Base-by-base conservation (phyloP, 345 rosid species). In the Pistacia integerrima region DNA sequence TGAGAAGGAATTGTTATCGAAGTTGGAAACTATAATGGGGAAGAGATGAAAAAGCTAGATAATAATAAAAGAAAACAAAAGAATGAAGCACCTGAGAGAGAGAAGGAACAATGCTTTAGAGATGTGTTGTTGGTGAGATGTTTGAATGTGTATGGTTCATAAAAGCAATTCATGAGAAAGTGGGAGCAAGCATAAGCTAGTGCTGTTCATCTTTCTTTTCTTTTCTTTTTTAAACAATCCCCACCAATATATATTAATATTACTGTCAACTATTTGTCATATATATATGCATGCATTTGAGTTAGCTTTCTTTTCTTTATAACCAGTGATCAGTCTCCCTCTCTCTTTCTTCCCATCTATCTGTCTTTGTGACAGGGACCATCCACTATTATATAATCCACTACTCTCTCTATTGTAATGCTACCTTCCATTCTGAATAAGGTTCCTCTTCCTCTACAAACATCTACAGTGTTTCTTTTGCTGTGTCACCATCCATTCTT, bases 71-170 rank as follows among this genome's bases (percentile, higher is more conserved):
- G 6, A 71, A 17, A 22, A 4, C 2, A 46, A 55, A 52, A 44
- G 7, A 35, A n/a, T 14, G 70, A 18, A 20, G 63, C 41, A 69
- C 62, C 56, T 4, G 17, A 13, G 16, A 18, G 57, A 54, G 5
- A 18, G 69, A 58, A 78, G 67, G 80, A 73, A 69, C 77, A 67
- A 52, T 55, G 62, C 72, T 69, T 74, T 79, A 54, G 67, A 74
- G 78, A 79, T 63, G 13, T 30, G 56, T 55, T 67, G 12, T 67
- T 64, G 64, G 36, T 16, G 73, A 35, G 30, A 59, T 20, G 63
- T 28, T 73, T 56, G 52, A 35, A 64, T 58, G 22, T 69, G 76
- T 69, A 56, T 76, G 80, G 78, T 65, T 73, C 28, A 20, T 30
- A 74, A 68, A 58, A 17, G 65, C 2, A 0, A 48, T 25, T 41